Conservation (phyloP, 768 basidiomycete genomes). For the Suillus hirtellus region DNA sequence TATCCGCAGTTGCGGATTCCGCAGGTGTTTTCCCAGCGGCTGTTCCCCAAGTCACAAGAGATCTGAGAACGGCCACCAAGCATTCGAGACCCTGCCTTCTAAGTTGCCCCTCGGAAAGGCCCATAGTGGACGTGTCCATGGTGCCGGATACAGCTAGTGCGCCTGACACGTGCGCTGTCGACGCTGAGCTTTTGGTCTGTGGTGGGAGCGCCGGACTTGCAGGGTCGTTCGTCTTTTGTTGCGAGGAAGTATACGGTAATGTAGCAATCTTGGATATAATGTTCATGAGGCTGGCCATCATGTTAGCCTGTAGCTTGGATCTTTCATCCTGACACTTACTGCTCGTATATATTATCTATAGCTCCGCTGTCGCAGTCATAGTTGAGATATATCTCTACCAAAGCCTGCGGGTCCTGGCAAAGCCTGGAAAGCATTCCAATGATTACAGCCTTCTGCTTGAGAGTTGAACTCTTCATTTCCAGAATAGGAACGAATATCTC, state of each 20-base stretch:
- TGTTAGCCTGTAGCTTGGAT: conserved; percentile 8
- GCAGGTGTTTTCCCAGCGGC: conserved; percentile 39
- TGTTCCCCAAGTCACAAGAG: conserved; percentile 89
- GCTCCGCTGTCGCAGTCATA: conserved; percentile 98
- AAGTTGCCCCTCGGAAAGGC: conserved; percentile 80
- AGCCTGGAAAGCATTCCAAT: conserved; percentile 84
- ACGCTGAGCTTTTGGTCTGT: conserved; percentile 34
- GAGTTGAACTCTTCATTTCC: conserved; percentile 95
- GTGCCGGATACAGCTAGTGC: conserved; percentile 65
- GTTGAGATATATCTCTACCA: conserved; percentile 98
- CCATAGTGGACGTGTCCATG: conserved; percentile 66
- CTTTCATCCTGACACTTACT: conserved; percentile 47
- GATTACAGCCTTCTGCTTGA: conserved; percentile 93
- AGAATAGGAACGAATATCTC: conserved; percentile 98
- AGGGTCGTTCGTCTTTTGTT: conserved; percentile 56
- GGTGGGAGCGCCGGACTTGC: conserved; percentile 61
- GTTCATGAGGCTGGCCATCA: conserved; percentile 73
- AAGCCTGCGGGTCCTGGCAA: conserved; percentile 94
- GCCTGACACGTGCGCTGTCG: conserved; percentile 58
- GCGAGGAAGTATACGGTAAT: conserved; percentile 45
- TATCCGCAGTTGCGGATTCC: conserved; percentile 41
- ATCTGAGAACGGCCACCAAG: conserved; percentile 83
- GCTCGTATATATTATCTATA: conserved; percentile 96
- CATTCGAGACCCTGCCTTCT: conserved; percentile 94
- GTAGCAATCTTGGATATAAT: conserved; percentile 92